Conservation (phyloP, 2,329 filamentous ascomycete genomes). For the Cladobotryum protrusum region DNA sequence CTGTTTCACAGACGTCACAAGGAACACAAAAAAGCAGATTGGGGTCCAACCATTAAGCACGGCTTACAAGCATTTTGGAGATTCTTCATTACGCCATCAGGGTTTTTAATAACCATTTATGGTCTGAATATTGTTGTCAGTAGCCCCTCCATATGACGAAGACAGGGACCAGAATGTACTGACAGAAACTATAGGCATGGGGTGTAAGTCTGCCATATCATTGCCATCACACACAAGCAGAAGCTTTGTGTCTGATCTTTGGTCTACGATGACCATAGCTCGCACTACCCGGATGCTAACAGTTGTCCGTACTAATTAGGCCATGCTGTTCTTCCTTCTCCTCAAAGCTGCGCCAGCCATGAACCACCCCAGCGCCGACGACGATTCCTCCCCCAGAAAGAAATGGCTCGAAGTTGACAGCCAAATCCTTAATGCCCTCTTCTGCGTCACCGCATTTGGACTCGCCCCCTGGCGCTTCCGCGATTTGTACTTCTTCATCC, state of each 20-base stretch:
- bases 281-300: slow-evolving; percentile 1
- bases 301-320: slow-evolving; percentile 11
- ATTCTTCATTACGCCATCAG: slow-evolving; percentile 22
- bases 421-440: slow-evolving; percentile 72
- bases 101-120: slow-evolving; percentile 25
- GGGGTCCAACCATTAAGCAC: slow-evolving; percentile 19
- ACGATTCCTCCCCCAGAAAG: slow-evolving; percentile 68
- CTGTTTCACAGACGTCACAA: slow-evolving; percentile 15
- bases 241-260: neutral
- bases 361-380: slow-evolving; percentile 64
- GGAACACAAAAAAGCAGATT: slow-evolving; percentile 18
- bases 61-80: slow-evolving; percentile 24
- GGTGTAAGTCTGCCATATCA: neutral
- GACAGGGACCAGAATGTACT: neutral
- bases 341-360: slow-evolving; percentile 49
- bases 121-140: slow-evolving; percentile 24
- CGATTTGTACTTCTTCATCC: slow-evolving; percentile 57
- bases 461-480: slow-evolving; percentile 79
- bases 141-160: neutral
- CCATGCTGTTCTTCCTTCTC: slow-evolving; percentile 25
- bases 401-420: slow-evolving; percentile 83
- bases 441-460: slow-evolving; percentile 82
- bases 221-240: neutral
- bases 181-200: neutral
- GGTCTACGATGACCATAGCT: neutral